These are phyloP conservation scores for Blepharisma japonicum DNA, from an alignment of 73 alveolate genomes.

Conservation along the genomic window DNA sequence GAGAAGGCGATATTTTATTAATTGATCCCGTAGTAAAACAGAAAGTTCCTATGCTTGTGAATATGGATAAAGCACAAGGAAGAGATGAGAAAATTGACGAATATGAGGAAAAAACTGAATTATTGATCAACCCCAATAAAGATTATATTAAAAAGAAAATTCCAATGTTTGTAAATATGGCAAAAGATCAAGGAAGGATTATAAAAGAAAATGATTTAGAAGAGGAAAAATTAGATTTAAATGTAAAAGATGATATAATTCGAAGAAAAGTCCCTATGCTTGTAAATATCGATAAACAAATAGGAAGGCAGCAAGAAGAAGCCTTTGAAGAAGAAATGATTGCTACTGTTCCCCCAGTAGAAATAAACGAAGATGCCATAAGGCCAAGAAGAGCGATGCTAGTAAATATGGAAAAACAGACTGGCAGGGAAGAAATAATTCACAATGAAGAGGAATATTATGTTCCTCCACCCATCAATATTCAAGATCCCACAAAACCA, in stretches of 20 bases:
- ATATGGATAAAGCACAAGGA: slow-evolving; percentile 14
- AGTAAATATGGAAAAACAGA: slow-evolving; percentile 2
- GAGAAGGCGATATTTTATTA: slow-evolving; percentile 22
- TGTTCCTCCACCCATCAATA: neutral
- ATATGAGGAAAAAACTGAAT: neutral
- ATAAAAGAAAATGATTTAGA: no score
- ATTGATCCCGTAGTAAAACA: neutral
- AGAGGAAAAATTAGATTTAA: no score
- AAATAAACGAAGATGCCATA: neutral
- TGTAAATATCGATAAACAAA: neutral
- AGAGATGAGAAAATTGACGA: slow-evolving; percentile 10
- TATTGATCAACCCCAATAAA: neutral
- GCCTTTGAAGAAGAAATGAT: neutral
- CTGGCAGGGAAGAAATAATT: neutral
- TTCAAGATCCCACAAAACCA: neutral
- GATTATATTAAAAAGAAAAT: neutral
- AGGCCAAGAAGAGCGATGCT: neutral
- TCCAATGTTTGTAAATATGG: slow-evolving; percentile 17
- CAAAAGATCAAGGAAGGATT: no score
- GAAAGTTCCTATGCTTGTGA: slow-evolving; percentile 18
- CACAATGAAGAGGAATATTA: neutral
- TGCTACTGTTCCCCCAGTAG: neutral
- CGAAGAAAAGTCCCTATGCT: slow-evolving; percentile 13
- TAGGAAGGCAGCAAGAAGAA: neutral
- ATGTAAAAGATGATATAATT: neutral